Evolutionary conservation across 306 rosid genomes (phyloP), one percentile per base, ranked within the genome.

Genomic region (Vigna unguiculata): DNA sequence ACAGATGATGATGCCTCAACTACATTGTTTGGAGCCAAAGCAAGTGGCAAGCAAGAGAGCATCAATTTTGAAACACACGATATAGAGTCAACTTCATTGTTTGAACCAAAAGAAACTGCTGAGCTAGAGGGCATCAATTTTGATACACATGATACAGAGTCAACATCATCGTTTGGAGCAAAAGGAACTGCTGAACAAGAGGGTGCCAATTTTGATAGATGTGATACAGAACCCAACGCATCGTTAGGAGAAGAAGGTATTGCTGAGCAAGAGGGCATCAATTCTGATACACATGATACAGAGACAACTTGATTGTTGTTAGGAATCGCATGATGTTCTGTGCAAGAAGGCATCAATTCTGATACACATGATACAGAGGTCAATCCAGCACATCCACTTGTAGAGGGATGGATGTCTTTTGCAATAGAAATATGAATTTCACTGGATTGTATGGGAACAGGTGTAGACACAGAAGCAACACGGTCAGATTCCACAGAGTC

Each of bases 51-150:
- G 28, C 66, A 55, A 64, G 77, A 57, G n/a, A 81, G 78, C 51
- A 78, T 11, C n/a, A n/a, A n/a, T 53, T 74, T 86, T 54, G 92
- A 84, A 30, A 74, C 61, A 74, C n/a, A n/a, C n/a, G 53, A 47
- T 14, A 15, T 8, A 47, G 53, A 15, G 21, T 7, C 75, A 77
- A 20, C 71, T 73, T 61, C 76, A 79, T 54, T 59, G 32, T 59
- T 57, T 62, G 85, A 51, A 80, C 59, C 82, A 2, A 62, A 58
- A 41, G 68, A 79, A 24, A 16, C 51, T 78, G 68, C 47, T 66
- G 47, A 32, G 24, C 64, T 52, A 66, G 78, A 59, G 22, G 83
- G 78, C 40, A 77, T 13, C 52, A 21, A 45, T 51, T 75, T 87
- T 57, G 93, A 83, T 41, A 58, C 64, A 58, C 40, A 58, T 52